Base-by-base conservation (phyloP, 306 rosid species). In the Senna siamea region DNA sequence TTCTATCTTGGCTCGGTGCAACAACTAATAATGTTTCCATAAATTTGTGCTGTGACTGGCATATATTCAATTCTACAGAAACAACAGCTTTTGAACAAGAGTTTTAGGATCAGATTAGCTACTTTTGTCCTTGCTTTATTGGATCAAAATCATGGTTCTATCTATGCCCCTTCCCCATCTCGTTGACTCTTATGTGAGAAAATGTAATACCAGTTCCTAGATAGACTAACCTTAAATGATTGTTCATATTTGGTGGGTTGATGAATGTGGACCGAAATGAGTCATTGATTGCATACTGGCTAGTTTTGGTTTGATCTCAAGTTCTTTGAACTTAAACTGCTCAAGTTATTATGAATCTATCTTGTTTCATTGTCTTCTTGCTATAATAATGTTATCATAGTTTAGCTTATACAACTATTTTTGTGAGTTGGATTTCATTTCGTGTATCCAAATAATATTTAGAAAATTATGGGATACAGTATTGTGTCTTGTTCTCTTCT, bases 61-160 rank as follows among this genome's bases (percentile, higher is more conserved):
- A n/a, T 52, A 46, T 69, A 41, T 76, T 26, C 53, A n/a, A 46
- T 28, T 73, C 57, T 53, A 23, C 51, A 55, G 54, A 58, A 57
- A 66, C 17, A 34, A 28, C 66, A 53, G 30, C 66, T 26, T 3
- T 26, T 26, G 61, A 13, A 40, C 32, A 17, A 48, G 50, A 63
- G 78, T 53, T 67, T 79, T 50, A 46, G 68, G 40, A 54, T 75
- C 56, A 46, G 44, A 60, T 69, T 30, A 62, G 46, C 61, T 34
- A 69, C 35, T 56, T 23, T 20, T 58, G 44, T 35, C 48, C 23
- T 73, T 72, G 70, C 70, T 37, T 72, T 56, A 18, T 32, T 32
- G 65, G 62, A 65, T 66, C 30, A 44, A 58, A 32, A n/a, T 9
- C 2, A 6, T 48, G n/a, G 50, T 52, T 63, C 46, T 40, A 69